A percentile compares a stretch with the other conserved stretches of the same genome.
Conservation (phyloP, 2,329 filamentous ascomycete species). For the Calonectria montana region DNA sequence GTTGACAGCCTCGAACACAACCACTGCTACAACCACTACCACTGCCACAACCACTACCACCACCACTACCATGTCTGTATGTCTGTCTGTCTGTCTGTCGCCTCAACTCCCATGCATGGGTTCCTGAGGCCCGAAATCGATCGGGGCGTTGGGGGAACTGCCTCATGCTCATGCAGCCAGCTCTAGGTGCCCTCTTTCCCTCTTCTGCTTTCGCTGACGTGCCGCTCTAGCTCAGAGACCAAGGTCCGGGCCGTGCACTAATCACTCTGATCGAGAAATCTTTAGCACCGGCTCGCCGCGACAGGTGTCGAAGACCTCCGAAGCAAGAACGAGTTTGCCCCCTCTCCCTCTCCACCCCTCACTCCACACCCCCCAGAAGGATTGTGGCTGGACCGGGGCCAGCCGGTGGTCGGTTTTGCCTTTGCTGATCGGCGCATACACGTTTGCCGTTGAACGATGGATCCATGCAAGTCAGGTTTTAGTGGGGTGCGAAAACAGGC, state of each 20-base stretch:
- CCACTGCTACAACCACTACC: neutral
- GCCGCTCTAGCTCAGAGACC: neutral
- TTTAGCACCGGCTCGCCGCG: too few relatives aligned
- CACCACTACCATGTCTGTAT: too few relatives aligned
- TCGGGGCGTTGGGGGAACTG: neutral
- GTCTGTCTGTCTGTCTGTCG: too few relatives aligned
- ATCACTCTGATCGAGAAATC: neutral
- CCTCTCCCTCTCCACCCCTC: neutral
- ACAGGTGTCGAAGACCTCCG: too few relatives aligned
- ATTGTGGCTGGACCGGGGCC: neutral
- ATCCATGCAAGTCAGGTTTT: neutral
- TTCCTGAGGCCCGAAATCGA: slow-evolving; percentile 3
- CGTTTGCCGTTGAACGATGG: slow-evolving; percentile 3
- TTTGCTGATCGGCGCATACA: neutral
- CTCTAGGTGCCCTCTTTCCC: too few relatives aligned
- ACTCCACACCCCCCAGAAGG: too few relatives aligned
- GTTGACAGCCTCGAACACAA: neutral
- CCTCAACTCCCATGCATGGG: neutral
- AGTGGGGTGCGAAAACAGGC: neutral
- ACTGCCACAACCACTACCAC: neutral
- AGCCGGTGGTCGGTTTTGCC: neutral
- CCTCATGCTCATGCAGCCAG: neutral
- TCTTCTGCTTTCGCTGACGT: neutral
- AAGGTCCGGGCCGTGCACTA: neutral
- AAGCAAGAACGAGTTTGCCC: neutral